Evolutionary conservation across 257 asterid genomes (phyloP).

Genomic region (Solanum pinnatisectum): DNA sequence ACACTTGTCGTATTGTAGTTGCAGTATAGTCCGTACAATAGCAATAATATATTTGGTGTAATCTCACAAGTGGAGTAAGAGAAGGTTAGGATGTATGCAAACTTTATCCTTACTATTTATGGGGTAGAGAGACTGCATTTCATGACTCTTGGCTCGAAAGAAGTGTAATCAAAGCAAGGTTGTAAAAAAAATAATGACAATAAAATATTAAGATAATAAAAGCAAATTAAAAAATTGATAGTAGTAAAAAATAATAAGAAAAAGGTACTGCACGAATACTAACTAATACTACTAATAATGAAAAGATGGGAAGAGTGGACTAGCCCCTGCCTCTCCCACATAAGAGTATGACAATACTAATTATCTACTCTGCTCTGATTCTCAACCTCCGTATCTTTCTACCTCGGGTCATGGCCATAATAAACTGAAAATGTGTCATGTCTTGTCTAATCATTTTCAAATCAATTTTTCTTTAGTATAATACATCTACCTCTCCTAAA

Average conservation of each 20-base stretch:
- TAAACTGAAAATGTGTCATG: background rate
- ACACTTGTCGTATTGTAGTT: background rate
- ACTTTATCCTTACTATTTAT: background rate
- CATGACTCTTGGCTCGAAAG: fast-evolving
- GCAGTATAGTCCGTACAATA: background rate
- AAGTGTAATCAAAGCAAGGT: background rate
- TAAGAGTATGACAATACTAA: background rate
- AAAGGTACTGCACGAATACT: background rate
- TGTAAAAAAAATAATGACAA: background rate
- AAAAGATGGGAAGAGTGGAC: background rate
- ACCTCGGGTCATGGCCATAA: fast-evolving
- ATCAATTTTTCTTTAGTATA: background rate
- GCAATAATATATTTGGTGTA: background rate
- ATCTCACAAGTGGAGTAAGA: background rate
- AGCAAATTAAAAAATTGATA: background rate
- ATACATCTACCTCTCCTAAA: background rate
- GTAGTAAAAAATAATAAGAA: background rate
- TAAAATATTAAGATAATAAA: background rate
- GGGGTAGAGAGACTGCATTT: background rate
- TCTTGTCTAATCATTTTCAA: background rate
- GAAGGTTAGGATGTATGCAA: fast-evolving
- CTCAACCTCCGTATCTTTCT: fast-evolving
- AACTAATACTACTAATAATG: background rate
- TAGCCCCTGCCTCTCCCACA: background rate
- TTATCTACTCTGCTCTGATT: background rate